Base-by-base conservation (phyloP, 768 basidiomycete genomes). In the Termitomyces sp. region DNA sequence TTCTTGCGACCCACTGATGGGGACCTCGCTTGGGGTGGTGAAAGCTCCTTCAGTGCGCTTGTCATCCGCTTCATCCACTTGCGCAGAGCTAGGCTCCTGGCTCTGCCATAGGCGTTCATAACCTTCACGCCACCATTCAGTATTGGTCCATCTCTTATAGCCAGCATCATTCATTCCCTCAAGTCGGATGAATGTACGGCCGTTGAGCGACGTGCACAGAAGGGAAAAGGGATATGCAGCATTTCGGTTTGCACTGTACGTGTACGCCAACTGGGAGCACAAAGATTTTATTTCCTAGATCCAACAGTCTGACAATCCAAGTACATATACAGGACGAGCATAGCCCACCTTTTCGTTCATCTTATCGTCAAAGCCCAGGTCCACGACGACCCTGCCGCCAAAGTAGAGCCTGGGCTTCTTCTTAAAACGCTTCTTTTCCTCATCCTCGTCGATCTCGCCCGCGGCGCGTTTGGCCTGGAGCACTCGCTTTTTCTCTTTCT, bases 291-390 rank as follows among this genome's bases (percentile, higher is more conserved):
- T 82, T 77, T 98, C 97, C 96, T 98, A 69, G 43, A 67, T 51
- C 48, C 51, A 54, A 56, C 57, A 46, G 47, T 66, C 51, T 61
- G 52, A 59, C 60, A 60, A 59, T 50, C 46, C 34, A 31, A 57
- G 58, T 58, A 55, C 46, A 44, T 32, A 50, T 46, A 47, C 50
- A 57, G 34, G 54, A 37, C 39, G 43, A 54, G 41, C 44, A 49
- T 58, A 49, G 71, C 86, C 63, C 70, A 95, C 94, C 76, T 94
- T 92, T 60, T 96, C 93, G 57, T 77, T 85, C 96, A 98, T 98
- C 72, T 86, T 76, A 44, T 94, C 83, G 68, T 98, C 95, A 69
- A 97, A 98, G 9, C 87, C 92, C 18, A 98, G 78, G 74, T 99
- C 97, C 20, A 98, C 70, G 34, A 92, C 83, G 3, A 94, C 79